These are phyloP conservation scores for Diaporthe destruens DNA, from an alignment of 2,329 filamentous ascomycete genomes.

Conservation along the genomic window DNA sequence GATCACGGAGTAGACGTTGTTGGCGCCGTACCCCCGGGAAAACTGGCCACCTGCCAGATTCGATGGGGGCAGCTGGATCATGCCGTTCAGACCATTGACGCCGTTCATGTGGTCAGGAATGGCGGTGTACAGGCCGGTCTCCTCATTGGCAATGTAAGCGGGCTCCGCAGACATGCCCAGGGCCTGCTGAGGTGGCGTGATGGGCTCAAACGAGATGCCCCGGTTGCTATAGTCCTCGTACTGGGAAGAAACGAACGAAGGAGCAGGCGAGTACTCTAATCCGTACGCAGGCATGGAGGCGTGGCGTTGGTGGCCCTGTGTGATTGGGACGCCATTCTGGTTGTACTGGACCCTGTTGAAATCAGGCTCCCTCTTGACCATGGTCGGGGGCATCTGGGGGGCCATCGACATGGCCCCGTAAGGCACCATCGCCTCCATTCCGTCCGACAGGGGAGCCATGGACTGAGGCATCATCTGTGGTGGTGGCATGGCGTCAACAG, in stretches of 20 bases:
- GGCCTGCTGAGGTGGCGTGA: constrained; percentile 94
- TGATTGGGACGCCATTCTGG: constrained; percentile 88
- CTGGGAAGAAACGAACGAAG: constrained; percentile 98
- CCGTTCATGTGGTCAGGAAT: constrained; percentile 86
- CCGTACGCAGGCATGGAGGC: constrained; percentile 97
- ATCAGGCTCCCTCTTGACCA: constrained; percentile 91
- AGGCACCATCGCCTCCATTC: constrained; percentile 79
- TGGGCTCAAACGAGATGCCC: constrained; percentile 94
- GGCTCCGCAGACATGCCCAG: constrained; percentile 86
- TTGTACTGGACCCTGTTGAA: constrained; percentile 88
- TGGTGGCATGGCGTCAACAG: constrained; percentile 92
- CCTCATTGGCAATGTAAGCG: constrained; percentile 97
- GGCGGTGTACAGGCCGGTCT: constrained; percentile 94
- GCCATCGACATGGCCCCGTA: constrained; percentile 79
- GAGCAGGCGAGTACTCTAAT: constrained; percentile 97
- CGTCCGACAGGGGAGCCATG: constrained; percentile 69
- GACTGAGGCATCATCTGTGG: constrained; percentile 68
- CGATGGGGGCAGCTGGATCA: constrained; percentile 91
- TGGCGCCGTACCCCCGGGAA: constrained; percentile 76
- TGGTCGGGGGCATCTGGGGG: constrained; percentile 75
- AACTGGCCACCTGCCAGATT: constrained; percentile 86
- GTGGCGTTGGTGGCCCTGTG: constrained; percentile 88
- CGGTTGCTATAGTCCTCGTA: constrained; percentile 98
- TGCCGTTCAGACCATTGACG: constrained; percentile 82
- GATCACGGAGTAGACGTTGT: constrained; percentile 94